Percentiles rank a stretch among this genome's conserved stretches.
Evolutionary conservation across 2,329 filamentous ascomycete species (phyloP).

Genomic region (Arthrobotrys megalospora): DNA sequence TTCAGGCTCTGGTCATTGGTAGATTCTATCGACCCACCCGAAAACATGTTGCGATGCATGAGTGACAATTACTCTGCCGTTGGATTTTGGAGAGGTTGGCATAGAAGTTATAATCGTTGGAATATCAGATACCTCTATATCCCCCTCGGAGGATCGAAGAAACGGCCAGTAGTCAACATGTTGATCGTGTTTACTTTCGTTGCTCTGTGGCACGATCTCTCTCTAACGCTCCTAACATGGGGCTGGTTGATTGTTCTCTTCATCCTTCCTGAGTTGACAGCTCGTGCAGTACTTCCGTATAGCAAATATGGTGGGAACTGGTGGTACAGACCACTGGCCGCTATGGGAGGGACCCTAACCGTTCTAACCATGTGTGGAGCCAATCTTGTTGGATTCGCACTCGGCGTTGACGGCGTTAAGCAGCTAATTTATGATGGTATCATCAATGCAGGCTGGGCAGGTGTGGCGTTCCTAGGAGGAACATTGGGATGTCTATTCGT

Average conservation of each 20-base stretch:
- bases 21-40: slow-evolving; percentile 92
- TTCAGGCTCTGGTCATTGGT: slow-evolving; percentile 96
- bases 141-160: slow-evolving; percentile 81
- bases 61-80: slow-evolving; percentile 93
- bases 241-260: slow-evolving; percentile 97
- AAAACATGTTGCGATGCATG: slow-evolving; percentile 98
- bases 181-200: slow-evolving; percentile 94
- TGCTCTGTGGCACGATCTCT: slow-evolving; percentile 97
- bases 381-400: slow-evolving; percentile 93
- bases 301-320: slow-evolving; percentile 79
- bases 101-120: slow-evolving; percentile 95
- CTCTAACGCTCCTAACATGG: slow-evolving; percentile 91
- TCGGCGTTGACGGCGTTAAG: slow-evolving; percentile 89
- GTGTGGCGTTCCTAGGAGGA: slow-evolving; percentile 79
- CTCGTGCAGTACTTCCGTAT: slow-evolving; percentile 79
- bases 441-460: slow-evolving; percentile 66
- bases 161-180: slow-evolving; percentile 80
- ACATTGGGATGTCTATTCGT: slow-evolving; percentile 85
- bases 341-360: slow-evolving; percentile 84
- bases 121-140: slow-evolving; percentile 93
- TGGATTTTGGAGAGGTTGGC: slow-evolving; percentile 96
- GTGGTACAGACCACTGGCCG: slow-evolving; percentile 83
- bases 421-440: slow-evolving; percentile 66
- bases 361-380: slow-evolving; percentile 95
- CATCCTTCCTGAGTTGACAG: slow-evolving; percentile 88